Base-by-base conservation (phyloP, 495 filamentous ascomycete genomes). In the Penicillium canescens region DNA sequence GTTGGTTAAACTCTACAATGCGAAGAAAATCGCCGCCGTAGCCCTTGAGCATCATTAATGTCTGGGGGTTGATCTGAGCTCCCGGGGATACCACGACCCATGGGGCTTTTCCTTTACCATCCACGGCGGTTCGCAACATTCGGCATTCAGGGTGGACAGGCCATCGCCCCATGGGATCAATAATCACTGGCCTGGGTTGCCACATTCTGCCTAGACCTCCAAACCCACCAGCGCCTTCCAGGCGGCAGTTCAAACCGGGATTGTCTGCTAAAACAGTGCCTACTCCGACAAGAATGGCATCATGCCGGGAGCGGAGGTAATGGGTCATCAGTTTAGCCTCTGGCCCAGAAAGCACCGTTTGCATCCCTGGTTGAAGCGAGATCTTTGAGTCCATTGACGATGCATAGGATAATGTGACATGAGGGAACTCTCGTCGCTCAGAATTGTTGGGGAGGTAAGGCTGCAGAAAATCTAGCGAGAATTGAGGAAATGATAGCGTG, bases 251-350 rank as follows among this genome's bases (percentile, higher is more conserved):
- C 40, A 98, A 72, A 6, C 82, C 83, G 2, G 92, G 93, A 60
- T 98, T 86, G 59, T 98, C 92, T 11, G 87, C 85, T 40, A 88
- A 74, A 14, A 90, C 90, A 12, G 92, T 98, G 4, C 88, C 86
- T 7, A 88, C 86, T 9, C 92, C 92, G 20, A 98, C 76, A 10
- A 93, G 75, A 49, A 98, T 95, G 12, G 89, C 91, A 55, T 90
- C 84, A 69, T 98, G 92, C 11, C 79, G 80, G 6, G 84, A 83
- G 50, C 92, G 88, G 14, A 98, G 79, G 67, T 87, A 91, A 67
- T 98, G 92, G 1, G 92, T 96, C 87, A 98, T 91, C 46, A 87
- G 78, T 67, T 96, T 96, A 12, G 90, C 86, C 57, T 85, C 77
- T 1, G 85, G 82, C 23, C 92, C 91, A 6, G 92, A 96, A 5